phyloP scores from a whole-genome alignment of 2,329 filamentous ascomycete species.

The Aquanectria penicillioides region DNA sequence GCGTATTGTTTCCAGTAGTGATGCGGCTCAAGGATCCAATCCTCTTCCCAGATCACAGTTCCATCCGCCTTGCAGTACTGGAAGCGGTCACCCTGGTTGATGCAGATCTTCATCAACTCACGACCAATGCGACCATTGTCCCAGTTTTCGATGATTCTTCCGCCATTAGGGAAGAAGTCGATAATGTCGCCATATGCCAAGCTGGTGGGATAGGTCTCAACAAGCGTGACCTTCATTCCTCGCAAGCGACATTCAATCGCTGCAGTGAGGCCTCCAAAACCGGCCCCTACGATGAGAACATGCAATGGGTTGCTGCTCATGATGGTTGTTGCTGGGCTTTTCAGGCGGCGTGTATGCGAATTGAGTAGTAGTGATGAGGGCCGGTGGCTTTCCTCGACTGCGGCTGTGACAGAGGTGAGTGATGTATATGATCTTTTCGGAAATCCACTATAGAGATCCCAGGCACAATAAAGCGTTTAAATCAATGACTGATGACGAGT shows the following conservation, averaged over 20 bases:
- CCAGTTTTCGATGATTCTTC: slow-evolving; percentile 3
- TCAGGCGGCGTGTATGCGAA: background rate
- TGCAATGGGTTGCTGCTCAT: slow-evolving; percentile 4
- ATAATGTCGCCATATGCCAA: background rate
- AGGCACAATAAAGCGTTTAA: background rate
- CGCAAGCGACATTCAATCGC: slow-evolving; percentile 31
- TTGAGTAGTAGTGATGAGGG: too few species aligned
- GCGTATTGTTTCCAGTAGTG: slow-evolving; percentile 8
- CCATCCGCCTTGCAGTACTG: slow-evolving; percentile 2
- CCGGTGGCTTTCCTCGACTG: too few species aligned
- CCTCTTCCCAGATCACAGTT: slow-evolving; percentile 4
- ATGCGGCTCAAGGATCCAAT: slow-evolving; percentile 9
- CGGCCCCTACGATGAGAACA: slow-evolving; percentile 32
- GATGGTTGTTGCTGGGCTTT: background rate
- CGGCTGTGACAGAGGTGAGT: too few species aligned
- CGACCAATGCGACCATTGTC: slow-evolving; percentile 1
- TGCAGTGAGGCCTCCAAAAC: slow-evolving; percentile 30
- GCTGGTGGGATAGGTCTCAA: slow-evolving; percentile 24
- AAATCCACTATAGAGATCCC: background rate
- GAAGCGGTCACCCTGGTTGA: slow-evolving; percentile 2
- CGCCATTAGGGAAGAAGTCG: slow-evolving; percentile 4
- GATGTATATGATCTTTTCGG: background rate
- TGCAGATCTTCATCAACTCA: slow-evolving; percentile 4
- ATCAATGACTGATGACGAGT: background rate
- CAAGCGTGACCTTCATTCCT: slow-evolving; percentile 26